Evolutionary conservation across 2,329 filamentous ascomycete genomes (phyloP).

Genomic region (Talaromyces sp.): DNA sequence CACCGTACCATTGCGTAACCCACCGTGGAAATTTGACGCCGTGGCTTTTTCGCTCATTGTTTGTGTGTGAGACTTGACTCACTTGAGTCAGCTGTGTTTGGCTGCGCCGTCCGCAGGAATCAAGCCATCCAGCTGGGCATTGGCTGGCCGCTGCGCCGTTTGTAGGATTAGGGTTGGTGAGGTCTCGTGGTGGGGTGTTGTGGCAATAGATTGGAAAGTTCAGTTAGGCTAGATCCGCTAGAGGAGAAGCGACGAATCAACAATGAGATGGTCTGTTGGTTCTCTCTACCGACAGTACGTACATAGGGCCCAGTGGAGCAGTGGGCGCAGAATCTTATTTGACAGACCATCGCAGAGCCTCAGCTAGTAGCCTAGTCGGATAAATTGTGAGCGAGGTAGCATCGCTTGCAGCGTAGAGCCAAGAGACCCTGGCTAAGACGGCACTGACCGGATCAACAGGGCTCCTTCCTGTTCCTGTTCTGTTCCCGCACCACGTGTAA

Average conservation of each 20-base stretch:
- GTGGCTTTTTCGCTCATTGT: not conserved
- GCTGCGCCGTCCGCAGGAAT: not conserved
- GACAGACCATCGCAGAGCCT: not conserved
- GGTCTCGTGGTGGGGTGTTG: not conserved
- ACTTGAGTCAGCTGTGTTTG: not conserved
- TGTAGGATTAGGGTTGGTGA: not conserved
- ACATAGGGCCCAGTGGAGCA: not conserved
- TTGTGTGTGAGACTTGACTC: not conserved
- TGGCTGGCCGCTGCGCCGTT: not conserved
- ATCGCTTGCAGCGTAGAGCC: not conserved
- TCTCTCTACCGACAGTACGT: too few species aligned
- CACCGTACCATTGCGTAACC: not conserved
- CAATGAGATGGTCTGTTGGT: not conserved
- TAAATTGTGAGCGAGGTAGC: not conserved
- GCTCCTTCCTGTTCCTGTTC: not conserved
- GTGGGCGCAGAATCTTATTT: not conserved
- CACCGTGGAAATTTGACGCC: slow-evolving; percentile 2
- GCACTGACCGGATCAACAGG: slow-evolving; percentile 6
- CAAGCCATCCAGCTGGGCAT: not conserved
- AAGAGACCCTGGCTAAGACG: not conserved
- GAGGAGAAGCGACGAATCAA: not conserved
- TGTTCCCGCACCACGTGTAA: not conserved
- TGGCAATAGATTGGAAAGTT: not conserved
- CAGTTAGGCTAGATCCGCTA: too few species aligned
- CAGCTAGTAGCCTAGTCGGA: not conserved